These are phyloP conservation scores for Xylaria sp. DNA, from an alignment of 2,329 filamentous ascomycete species.

Conservation along the genomic window DNA sequence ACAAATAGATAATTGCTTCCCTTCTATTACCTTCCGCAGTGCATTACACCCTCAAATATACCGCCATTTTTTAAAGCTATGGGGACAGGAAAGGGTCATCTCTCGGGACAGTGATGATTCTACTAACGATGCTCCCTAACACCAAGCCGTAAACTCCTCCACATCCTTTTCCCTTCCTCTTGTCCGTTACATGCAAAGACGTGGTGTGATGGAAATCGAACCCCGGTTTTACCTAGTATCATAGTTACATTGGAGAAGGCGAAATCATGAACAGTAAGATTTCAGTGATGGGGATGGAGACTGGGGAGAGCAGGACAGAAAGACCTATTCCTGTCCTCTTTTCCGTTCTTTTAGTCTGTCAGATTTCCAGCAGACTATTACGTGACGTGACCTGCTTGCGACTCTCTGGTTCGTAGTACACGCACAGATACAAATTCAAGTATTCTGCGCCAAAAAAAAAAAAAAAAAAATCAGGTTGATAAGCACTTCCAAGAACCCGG, in stretches of 20 bases:
- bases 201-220: slow-evolving; percentile 11
- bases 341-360: slow-evolving; percentile 10
- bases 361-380: slow-evolving; percentile 14
- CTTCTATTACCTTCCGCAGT: slow-evolving; percentile 1
- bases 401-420: slow-evolving; percentile 21
- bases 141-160: slow-evolving; percentile 30
- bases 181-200: slow-evolving; percentile 31
- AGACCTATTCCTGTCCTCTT: slow-evolving; percentile 6
- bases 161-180: slow-evolving; percentile 13
- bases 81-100: slow-evolving; percentile 6
- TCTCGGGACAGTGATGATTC: slow-evolving; percentile 1
- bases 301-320: neutral
- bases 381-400: slow-evolving; percentile 4
- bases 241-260: slow-evolving; percentile 38
- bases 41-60: neutral
- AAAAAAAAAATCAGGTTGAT: slow-evolving; percentile 11
- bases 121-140: slow-evolving; percentile 18
- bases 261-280: slow-evolving; percentile 18
- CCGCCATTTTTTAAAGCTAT: neutral
- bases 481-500: slow-evolving; percentile 1
- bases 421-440: slow-evolving; percentile 15
- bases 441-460: slow-evolving; percentile 13
- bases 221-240: slow-evolving; percentile 13
- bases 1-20: neutral
- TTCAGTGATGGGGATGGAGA: slow-evolving; percentile 4